These are phyloP conservation scores for Clonostachys chloroleuca DNA, from an alignment of 2,329 filamentous ascomycete genomes.

Conservation along the genomic window DNA sequence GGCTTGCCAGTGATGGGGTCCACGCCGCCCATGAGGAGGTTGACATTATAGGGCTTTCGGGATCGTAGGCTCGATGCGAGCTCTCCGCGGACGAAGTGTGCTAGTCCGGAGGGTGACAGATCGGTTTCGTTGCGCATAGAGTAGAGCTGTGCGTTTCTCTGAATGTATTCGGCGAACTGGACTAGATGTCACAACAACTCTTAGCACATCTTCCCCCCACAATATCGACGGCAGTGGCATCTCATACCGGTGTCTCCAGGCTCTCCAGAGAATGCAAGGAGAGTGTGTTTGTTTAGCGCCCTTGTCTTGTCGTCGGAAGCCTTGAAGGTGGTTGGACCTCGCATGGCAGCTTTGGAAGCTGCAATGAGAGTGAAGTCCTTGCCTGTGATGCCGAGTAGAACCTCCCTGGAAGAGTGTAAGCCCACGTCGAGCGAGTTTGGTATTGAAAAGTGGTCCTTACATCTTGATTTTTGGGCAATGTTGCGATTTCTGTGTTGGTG, in stretches of 20 bases:
- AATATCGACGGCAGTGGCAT: background rate
- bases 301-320: conserved; percentile 95
- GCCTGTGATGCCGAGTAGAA: conserved; percentile 95
- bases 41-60: conserved; percentile 93
- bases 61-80: conserved; percentile 87
- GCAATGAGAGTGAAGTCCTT: conserved; percentile 99
- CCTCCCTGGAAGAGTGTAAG: conserved; percentile 63
- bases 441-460: background rate
- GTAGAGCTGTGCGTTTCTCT: conserved; percentile 97
- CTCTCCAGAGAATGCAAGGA: conserved; percentile 95
- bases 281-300: conserved; percentile 83
- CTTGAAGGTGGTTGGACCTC: conserved; percentile 94
- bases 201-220: background rate
- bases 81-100: conserved; percentile 90
- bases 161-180: conserved; percentile 98
- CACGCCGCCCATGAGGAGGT: conserved; percentile 89
- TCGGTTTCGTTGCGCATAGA: conserved; percentile 97
- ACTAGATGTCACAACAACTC: conserved; percentile 45
- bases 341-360: conserved; percentile 96
- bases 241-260: conserved; percentile 84
- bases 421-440: no score
- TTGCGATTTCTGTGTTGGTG: background rate
- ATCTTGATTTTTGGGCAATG: conserved; percentile 2
- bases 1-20: conserved; percentile 90
- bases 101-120: conserved; percentile 82